phyloP scores from a whole-genome alignment of 1,284 basidiomycete genomes.

The Apiotrichum mycotoxinovorans region DNA sequence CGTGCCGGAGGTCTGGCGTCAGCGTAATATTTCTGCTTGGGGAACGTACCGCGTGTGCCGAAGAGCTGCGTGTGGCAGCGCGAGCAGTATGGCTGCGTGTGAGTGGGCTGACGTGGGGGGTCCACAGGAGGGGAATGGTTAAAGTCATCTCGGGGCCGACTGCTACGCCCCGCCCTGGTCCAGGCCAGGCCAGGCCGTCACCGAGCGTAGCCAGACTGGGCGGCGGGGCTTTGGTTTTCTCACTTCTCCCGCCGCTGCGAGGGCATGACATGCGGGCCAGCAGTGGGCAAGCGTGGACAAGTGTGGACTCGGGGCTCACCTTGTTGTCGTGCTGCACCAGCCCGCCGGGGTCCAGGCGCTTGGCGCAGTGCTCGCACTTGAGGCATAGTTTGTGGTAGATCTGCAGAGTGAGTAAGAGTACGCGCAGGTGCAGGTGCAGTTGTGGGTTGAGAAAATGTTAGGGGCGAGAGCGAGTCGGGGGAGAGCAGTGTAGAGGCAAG shows the following conservation, averaged over 20 bases:
- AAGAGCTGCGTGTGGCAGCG: constrained; percentile 47
- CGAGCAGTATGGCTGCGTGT: constrained; percentile 44
- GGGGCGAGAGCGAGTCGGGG: neutral
- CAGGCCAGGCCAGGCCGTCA: too few species aligned
- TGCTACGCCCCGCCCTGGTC: too few species aligned
- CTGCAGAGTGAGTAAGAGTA: constrained; percentile 18
- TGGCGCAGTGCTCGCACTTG: constrained; percentile 48
- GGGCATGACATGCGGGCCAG: too few species aligned
- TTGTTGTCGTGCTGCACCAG: constrained; percentile 48
- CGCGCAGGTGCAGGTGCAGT: neutral
- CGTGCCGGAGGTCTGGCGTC: constrained; percentile 41
- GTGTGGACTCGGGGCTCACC: constrained; percentile 23
- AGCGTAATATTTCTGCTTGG: too few species aligned
- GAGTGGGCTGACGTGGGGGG: neutral
- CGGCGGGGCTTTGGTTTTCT: too few species aligned
- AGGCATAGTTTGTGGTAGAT: constrained; percentile 52
- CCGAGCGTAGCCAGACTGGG: too few species aligned
- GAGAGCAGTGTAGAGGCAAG: neutral
- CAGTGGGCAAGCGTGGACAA: neutral
- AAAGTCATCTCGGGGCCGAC: neutral
- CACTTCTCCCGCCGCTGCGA: too few species aligned
- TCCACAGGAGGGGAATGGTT: neutral
- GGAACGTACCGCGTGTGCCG: constrained; percentile 41
- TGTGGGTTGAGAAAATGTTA: neutral
- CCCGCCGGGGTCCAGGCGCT: constrained; percentile 47